These are phyloP conservation scores for Brasilioporus rufonigricans DNA, from an alignment of 768 basidiomycete species.

Conservation along the genomic window DNA sequence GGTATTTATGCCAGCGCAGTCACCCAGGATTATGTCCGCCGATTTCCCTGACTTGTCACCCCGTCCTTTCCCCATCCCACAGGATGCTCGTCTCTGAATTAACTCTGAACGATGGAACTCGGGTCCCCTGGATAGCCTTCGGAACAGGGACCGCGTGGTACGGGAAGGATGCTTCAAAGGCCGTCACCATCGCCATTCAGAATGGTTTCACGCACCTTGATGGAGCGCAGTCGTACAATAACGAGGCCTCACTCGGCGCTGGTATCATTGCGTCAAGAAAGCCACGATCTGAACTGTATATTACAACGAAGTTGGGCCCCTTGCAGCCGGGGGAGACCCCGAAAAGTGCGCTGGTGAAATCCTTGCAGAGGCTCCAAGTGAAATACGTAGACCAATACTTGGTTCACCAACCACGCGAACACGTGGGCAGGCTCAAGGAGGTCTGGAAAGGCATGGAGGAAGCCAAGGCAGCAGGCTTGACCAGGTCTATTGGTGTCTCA, in stretches of 20 bases:
- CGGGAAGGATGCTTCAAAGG: constrained; percentile 38
- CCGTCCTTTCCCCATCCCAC: constrained; percentile 5
- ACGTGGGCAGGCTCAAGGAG: constrained; percentile 44
- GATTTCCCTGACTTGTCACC: not conserved
- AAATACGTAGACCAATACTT: constrained; percentile 64
- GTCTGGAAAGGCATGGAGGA: constrained; percentile 65
- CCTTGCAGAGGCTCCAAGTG: constrained; percentile 51
- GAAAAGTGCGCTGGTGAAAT: constrained; percentile 46
- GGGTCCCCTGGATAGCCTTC: constrained; percentile 57
- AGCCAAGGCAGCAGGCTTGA: constrained; percentile 41
- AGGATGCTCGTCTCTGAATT: constrained; percentile 33
- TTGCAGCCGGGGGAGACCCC: constrained; percentile 43
- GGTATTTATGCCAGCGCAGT: constrained; percentile 8
- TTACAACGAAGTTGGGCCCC: constrained; percentile 54
- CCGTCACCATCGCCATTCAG: constrained; percentile 48
- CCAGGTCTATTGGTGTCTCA: constrained; percentile 51
- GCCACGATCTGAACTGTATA: constrained; percentile 53
- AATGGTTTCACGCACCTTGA: constrained; percentile 61
- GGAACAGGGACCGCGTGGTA: constrained; percentile 60
- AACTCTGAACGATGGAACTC: constrained; percentile 53
- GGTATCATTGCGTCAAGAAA: constrained; percentile 51
- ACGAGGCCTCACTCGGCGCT: constrained; percentile 52
- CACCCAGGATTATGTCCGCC: not conserved
- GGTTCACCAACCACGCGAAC: constrained; percentile 47
- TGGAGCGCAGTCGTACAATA: constrained; percentile 58